A percentile compares a stretch with the other conserved stretches of the same genome.
These are phyloP conservation scores for Cyclotella sp. DNA, from an alignment of 108 stramenopile species.

Conservation along the genomic window DNA sequence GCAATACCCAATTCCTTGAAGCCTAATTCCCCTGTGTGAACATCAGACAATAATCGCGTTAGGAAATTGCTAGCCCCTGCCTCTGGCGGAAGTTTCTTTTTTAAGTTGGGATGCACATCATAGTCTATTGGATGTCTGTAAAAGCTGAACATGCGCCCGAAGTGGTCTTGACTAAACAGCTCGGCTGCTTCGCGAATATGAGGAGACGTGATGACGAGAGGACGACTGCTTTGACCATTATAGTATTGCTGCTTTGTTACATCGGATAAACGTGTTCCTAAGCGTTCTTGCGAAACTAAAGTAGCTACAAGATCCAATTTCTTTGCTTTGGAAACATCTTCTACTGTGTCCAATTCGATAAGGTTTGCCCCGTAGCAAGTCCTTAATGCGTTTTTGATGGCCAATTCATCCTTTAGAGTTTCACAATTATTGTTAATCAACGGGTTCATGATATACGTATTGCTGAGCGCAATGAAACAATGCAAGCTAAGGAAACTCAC, in stretches of 20 bases:
- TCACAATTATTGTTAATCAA: background rate
- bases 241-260: slow-evolving; percentile 24
- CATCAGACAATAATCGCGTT: slow-evolving; percentile 40
- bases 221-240: slow-evolving; percentile 40
- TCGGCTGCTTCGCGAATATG: slow-evolving; percentile 54
- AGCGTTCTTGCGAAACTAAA: slow-evolving; percentile 20
- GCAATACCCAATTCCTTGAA: slow-evolving; percentile 60
- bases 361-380: slow-evolving; percentile 54
- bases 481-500: slow-evolving; percentile 2
- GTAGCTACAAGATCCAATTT: slow-evolving; percentile 39
- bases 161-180: slow-evolving; percentile 53
- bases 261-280: slow-evolving; percentile 22
- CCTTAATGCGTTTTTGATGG: slow-evolving; percentile 45
- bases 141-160: slow-evolving; percentile 52
- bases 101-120: slow-evolving; percentile 50
- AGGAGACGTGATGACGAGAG: slow-evolving; percentile 52
- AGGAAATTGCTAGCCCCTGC: slow-evolving; percentile 50
- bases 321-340: slow-evolving; percentile 48
- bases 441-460: background rate
- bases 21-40: slow-evolving; percentile 37
- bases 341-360: slow-evolving; percentile 49
- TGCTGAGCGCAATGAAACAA: background rate
- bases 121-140: slow-evolving; percentile 65
- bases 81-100: slow-evolving; percentile 29
- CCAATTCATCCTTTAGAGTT: slow-evolving; percentile 22